Evolutionary conservation across 108 stramenopile genomes (phyloP), one percentile per base, ranked within the genome.

Genomic region (Mediolabrus comicus): DNA sequence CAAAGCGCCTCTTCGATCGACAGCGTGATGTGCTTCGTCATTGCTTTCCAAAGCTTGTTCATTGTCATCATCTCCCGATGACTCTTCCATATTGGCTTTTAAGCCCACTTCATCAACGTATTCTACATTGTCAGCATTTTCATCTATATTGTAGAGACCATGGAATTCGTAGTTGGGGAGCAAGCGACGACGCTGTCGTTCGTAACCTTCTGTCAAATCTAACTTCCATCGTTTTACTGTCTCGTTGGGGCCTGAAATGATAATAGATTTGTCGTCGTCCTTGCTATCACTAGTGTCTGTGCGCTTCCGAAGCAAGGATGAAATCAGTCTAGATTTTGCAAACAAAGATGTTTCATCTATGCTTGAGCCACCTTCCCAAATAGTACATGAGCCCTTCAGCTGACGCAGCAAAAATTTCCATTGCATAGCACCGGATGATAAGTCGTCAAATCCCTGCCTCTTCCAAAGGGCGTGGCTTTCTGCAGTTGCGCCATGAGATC

Each of bases 101-200:
- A 67, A 25, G 57, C 61, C 72, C 13, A 54, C 52, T 67, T 78
- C 69, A 60, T 68, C 65, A 4, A 65, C 72, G 61, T 82, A 77
- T 51, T 74, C 49, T 4, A 73, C 60, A 34, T 72, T 68, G 35
- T 84, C 83, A 60, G 73, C 67, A 22, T 67, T 76, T 65, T 90
- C 93, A 52, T 94, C 89, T 25, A 95, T 77, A 41, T 91, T 91
- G 69, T 93, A 95, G n/a, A 95, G 64, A 53, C 84, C 89, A 80
- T 90, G 87, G 72, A 93, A 95, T 72, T 95, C 95, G 53, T 92
- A 93, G 65, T 95, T 95, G 22, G 91, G 91, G 2, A 93, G 77
- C n/a, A 95, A 65, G 11, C 90, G 81, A 12, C 89, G 84, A 30
- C 95, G 81, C 62, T 91, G 91, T 12, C 90, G 78, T 69, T 95